Base-by-base conservation (phyloP, 2,329 filamentous ascomycete genomes). In the Fusarium xyrophilum region DNA sequence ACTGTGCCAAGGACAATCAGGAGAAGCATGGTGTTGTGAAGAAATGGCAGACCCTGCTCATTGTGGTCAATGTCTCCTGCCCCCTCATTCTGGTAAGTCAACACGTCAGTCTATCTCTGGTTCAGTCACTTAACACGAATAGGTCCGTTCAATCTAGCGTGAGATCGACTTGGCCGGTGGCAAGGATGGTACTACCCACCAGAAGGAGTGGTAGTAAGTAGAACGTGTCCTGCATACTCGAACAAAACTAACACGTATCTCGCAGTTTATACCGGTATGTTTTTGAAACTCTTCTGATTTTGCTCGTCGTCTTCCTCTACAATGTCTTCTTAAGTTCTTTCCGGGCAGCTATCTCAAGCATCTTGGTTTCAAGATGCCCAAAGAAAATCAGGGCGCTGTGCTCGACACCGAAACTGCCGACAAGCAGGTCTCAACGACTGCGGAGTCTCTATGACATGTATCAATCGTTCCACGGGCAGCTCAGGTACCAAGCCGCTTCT, bases 201-300 rank as follows among this genome's bases (percentile, higher is more conserved):
- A 67, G 12, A 35, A 62, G 7, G 70, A 72, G 56, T 72, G 69
- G 70, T 72, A 69, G 67, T 72, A 67, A 35, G 70, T 72, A 15
- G 2, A 9, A 1, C 5, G 3, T 21, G 0, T 7, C 17, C 1
- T 10, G 1, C 0, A 8, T 10, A 2, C 1, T 7, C 3, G 2
- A 11, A 14, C 3, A 0, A 10, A 13, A 2, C 47, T 65, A 21
- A 65, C 19, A 8, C 0, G 6, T 7, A 17, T 1, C 7, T 5
- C 6, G 7, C 9, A 72, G 69, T 3, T 23, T 65, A 0, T 72
- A n/a, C n/a, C n/a, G n/a, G n/a, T n/a, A 72, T 17, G 64, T 64
- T 1, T 72, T 72, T 14, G 70, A 72, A 14, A 64, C 61, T 5
- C 38, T 72, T 1, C 69, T 69, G 0, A 69, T 72, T 21, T 35